Evolutionary conservation across 768 basidiomycete species (phyloP).

Genomic region (Phlegmacium glaucopus): DNA sequence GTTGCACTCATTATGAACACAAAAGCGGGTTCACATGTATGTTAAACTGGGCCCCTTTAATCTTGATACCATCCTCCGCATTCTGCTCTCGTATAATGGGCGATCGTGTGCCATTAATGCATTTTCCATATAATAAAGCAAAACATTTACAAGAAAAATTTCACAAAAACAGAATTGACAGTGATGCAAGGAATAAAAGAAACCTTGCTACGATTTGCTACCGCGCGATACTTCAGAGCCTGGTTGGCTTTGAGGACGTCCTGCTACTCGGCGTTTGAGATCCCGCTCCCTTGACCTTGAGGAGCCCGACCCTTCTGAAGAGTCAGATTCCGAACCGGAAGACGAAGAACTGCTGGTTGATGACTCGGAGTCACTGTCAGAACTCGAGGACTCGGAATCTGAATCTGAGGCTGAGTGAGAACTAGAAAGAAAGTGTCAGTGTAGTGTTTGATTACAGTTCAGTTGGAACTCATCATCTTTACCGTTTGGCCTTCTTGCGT

Average conservation of each 20-base stretch:
- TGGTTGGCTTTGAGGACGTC: slow-evolving; percentile 15
- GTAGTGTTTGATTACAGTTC: neutral
- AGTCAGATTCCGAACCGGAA: slow-evolving; percentile 39
- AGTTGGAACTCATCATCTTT: slow-evolving; percentile 6
- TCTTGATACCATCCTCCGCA: slow-evolving; percentile 9
- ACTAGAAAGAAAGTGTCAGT: slow-evolving; percentile 7
- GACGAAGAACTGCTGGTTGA: slow-evolving; percentile 36
- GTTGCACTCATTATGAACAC: slow-evolving; percentile 94
- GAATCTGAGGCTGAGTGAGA: slow-evolving; percentile 18
- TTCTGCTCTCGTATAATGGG: slow-evolving; percentile 1
- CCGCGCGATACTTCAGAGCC: slow-evolving; percentile 17
- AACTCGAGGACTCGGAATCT: slow-evolving; percentile 24
- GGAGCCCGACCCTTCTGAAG: slow-evolving; percentile 39
- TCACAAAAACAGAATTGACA: neutral
- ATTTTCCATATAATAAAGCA: neutral
- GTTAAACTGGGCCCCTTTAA: slow-evolving; percentile 14
- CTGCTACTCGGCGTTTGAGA: slow-evolving; percentile 21
- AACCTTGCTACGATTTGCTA: slow-evolving; percentile 1
- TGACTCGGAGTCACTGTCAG: slow-evolving; percentile 24
- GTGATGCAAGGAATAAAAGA: neutral
- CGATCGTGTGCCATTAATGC: neutral
- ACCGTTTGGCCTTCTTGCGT: slow-evolving; percentile 38
- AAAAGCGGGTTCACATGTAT: slow-evolving; percentile 45
- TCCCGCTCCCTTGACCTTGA: slow-evolving; percentile 34
- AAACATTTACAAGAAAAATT: neutral